These are phyloP conservation scores for Bassia scoparia DNA, from an alignment of 148 eudicot species.

Conservation along the genomic window DNA sequence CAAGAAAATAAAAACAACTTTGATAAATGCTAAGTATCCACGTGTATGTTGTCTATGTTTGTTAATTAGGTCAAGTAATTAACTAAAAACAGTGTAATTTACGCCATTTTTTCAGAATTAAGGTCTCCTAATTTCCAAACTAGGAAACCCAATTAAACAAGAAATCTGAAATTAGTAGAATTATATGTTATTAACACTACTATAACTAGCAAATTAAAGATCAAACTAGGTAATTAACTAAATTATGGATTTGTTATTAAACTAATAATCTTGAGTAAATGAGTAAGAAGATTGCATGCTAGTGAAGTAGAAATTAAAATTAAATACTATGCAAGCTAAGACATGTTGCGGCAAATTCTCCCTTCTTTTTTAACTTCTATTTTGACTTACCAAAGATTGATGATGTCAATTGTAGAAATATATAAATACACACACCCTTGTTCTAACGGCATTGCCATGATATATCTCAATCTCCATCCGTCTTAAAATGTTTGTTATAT, in stretches of 20 bases:
- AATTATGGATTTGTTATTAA: not conserved
- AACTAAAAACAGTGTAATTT: slow-evolving; percentile 3
- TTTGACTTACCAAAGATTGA: not conserved
- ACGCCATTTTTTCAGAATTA: slow-evolving; percentile 3
- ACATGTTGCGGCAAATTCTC: not conserved
- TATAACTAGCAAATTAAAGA: not conserved
- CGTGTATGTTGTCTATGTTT: not conserved
- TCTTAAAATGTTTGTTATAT: no score
- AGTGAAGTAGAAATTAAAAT: no score
- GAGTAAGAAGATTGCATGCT: no score
- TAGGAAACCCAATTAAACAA: slow-evolving; percentile 12
- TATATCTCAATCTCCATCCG: no score
- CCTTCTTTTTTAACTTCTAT: not conserved
- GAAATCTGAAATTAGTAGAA: not conserved
- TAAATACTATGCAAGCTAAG: no score
- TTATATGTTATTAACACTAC: not conserved
- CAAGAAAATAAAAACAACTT: not conserved
- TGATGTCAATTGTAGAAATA: not conserved
- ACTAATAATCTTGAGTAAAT: no score
- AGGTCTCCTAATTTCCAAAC: slow-evolving; percentile 1
- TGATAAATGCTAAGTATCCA: not conserved
- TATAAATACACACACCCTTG: not conserved
- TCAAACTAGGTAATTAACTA: no score
- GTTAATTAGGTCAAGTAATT: not conserved
- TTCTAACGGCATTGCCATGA: not conserved